These are phyloP conservation scores for Dactylellina drechsleri DNA, from an alignment of 2,329 filamentous ascomycete species.

Conservation along the genomic window DNA sequence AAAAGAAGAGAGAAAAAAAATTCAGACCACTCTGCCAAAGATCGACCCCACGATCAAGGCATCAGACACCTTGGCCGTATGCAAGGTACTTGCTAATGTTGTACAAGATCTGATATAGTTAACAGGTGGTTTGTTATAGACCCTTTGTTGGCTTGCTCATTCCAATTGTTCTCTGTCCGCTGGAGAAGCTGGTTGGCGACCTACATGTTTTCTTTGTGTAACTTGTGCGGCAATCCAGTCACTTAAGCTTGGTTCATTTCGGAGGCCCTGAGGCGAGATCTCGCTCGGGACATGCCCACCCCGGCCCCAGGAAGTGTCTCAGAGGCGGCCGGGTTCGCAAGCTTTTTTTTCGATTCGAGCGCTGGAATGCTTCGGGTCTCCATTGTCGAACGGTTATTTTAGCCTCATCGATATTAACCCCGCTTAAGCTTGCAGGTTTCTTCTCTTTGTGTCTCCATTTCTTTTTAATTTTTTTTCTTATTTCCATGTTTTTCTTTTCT, in stretches of 20 bases:
- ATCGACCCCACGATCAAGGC: conserved; percentile 36
- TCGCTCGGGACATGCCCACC: conserved; percentile 23
- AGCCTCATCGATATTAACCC: too few relatives aligned
- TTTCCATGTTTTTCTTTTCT: too few relatives aligned
- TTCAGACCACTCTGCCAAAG: conserved; percentile 38
- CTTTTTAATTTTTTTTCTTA: too few relatives aligned
- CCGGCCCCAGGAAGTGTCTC: conserved; percentile 10
- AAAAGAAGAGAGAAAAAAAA: conserved; percentile 14
- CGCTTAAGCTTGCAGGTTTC: background rate
- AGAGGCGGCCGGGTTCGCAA: background rate
- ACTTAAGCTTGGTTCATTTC: conserved; percentile 45
- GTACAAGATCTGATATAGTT: conserved; percentile 35
- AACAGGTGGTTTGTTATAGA: conserved; percentile 4
- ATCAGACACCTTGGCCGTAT: conserved; percentile 8
- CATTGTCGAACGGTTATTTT: conserved; percentile 11
- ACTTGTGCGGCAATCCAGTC: conserved; percentile 37
- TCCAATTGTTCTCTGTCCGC: background rate
- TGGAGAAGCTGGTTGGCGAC: background rate
- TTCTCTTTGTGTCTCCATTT: background rate
- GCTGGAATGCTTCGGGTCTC: background rate
- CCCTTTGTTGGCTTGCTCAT: background rate
- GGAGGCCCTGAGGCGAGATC: conserved; percentile 20
- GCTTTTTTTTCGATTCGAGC: too few relatives aligned
- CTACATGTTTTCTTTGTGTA: conserved; percentile 27
- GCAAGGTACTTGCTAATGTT: conserved; percentile 49